Evolutionary conservation across 768 basidiomycete species (phyloP).

Genomic region (Galerina sulciceps): DNA sequence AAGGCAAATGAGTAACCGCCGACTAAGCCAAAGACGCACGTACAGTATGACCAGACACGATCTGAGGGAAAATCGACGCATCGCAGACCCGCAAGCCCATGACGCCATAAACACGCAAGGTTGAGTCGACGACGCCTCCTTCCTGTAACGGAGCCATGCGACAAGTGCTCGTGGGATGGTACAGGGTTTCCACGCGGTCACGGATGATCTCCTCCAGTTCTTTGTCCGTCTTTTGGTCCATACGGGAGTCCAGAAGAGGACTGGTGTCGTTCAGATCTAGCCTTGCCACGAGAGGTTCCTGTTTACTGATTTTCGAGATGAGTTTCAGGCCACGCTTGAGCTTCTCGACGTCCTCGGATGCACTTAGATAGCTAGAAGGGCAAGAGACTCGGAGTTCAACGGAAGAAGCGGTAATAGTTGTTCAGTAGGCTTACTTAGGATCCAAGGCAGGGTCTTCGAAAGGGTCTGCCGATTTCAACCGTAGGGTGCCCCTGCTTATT

Average conservation of each 20-base stretch:
- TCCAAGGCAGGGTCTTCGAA: conserved; percentile 41
- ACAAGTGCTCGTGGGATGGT: conserved; percentile 49
- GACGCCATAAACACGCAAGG: conserved; percentile 48
- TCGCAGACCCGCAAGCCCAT: conserved; percentile 46
- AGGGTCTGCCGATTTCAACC: conserved; percentile 39
- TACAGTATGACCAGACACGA: conserved; percentile 47
- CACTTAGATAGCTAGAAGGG: conserved; percentile 38
- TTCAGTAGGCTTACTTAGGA: conserved; percentile 34
- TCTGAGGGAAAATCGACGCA: conserved; percentile 43
- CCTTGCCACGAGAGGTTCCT: conserved; percentile 35
- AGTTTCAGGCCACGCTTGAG: conserved; percentile 42
- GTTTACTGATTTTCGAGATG: conserved; percentile 36
- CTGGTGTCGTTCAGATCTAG: conserved; percentile 34
- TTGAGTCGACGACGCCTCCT: conserved; percentile 48
- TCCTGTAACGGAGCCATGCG: conserved; percentile 46
- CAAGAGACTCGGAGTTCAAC: neutral
- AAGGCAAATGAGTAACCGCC: neutral
- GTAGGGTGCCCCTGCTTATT: conserved; percentile 39
- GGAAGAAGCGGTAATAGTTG: neutral
- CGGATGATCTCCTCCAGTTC: conserved; percentile 42
- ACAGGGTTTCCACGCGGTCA: conserved; percentile 47
- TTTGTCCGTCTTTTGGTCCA: conserved; percentile 37
- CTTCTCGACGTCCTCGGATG: conserved; percentile 39
- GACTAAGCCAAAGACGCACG: conserved; percentile 5
- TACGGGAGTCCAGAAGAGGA: conserved; percentile 39